These are phyloP conservation scores for Croton laevigatus DNA, from an alignment of 441 rosid genomes.

Conservation along the genomic window DNA sequence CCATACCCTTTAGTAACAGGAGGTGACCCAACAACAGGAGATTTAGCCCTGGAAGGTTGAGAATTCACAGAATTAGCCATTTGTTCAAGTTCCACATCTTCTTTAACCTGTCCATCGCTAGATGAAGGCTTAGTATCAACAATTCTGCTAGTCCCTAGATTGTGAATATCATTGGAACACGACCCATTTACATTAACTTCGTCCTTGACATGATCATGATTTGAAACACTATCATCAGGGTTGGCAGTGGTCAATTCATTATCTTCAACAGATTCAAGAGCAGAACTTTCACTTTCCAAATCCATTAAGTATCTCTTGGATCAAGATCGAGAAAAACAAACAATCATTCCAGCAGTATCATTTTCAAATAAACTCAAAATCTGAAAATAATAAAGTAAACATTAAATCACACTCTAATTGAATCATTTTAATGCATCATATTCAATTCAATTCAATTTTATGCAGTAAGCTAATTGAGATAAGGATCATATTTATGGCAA, in stretches of 20 bases:
- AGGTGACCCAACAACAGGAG: conserved; percentile 33
- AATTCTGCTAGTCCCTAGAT: conserved; percentile 20
- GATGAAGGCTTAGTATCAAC: conserved; percentile 15
- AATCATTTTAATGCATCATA: background rate
- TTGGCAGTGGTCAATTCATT: conserved; percentile 29
- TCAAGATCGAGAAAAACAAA: conserved; percentile 49
- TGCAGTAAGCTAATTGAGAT: background rate
- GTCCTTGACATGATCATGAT: conserved; percentile 22
- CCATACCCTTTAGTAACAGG: conserved; percentile 52
- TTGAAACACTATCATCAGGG: conserved; percentile 27
- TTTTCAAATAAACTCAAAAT: conserved; percentile 30
- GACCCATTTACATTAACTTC: conserved; percentile 38
- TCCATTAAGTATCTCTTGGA: conserved; percentile 45
- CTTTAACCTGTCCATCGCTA: conserved; percentile 20
- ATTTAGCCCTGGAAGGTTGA: conserved; percentile 18
- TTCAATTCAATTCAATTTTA: background rate
- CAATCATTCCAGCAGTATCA: conserved; percentile 57
- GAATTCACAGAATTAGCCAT: conserved; percentile 20
- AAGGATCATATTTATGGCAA: background rate
- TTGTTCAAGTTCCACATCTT: conserved; percentile 22
- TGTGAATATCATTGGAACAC: conserved; percentile 25
- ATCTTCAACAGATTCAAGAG: conserved; percentile 51
- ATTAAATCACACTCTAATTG: conserved; percentile 4
- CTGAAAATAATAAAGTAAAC: conserved; percentile 13
- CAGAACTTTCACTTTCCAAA: conserved; percentile 41